These are phyloP conservation scores for Amanita rubescens DNA, from an alignment of 768 basidiomycete species.

Conservation along the genomic window DNA sequence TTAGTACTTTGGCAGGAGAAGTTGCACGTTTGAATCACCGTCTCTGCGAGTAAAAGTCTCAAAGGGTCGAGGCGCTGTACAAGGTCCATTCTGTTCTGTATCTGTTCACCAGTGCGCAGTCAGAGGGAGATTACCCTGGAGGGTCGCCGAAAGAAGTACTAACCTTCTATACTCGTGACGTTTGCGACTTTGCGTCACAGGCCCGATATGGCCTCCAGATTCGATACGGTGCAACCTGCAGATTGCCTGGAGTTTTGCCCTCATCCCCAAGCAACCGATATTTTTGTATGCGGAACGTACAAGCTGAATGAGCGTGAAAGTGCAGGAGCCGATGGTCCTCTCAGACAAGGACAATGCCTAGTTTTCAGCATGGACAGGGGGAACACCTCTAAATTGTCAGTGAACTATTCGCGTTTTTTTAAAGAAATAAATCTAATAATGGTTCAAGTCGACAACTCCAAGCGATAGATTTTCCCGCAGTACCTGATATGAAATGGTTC, in stretches of 20 bases:
- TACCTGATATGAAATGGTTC: conserved; percentile 95
- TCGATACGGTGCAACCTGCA: conserved; percentile 76
- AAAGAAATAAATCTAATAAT: not conserved
- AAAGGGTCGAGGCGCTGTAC: conserved; percentile 64
- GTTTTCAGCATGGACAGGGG: conserved; percentile 41
- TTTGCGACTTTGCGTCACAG: not conserved
- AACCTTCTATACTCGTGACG: not conserved
- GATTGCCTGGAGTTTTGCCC: conserved; percentile 93
- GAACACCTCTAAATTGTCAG: not conserved
- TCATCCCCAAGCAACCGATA: conserved; percentile 41
- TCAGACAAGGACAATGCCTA: conserved; percentile 62
- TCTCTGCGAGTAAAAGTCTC: conserved; percentile 56
- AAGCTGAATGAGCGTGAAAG: conserved; percentile 42
- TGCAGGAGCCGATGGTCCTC: conserved; percentile 11
- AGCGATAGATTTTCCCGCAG: conserved; percentile 65
- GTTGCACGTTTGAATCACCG: conserved; percentile 30
- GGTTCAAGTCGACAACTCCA: conserved; percentile 51
- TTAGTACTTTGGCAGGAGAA: not conserved
- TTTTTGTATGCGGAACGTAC: conserved; percentile 91
- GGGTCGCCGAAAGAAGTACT: no score
- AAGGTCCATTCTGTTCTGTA: conserved; percentile 44
- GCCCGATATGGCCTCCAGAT: conserved; percentile 8
- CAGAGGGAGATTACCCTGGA: not conserved
- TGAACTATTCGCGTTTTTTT: not conserved
- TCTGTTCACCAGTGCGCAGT: conserved; percentile 10